Conservation (phyloP, 2,329 filamentous ascomycete genomes). For the Fusarium decemcellulare region DNA sequence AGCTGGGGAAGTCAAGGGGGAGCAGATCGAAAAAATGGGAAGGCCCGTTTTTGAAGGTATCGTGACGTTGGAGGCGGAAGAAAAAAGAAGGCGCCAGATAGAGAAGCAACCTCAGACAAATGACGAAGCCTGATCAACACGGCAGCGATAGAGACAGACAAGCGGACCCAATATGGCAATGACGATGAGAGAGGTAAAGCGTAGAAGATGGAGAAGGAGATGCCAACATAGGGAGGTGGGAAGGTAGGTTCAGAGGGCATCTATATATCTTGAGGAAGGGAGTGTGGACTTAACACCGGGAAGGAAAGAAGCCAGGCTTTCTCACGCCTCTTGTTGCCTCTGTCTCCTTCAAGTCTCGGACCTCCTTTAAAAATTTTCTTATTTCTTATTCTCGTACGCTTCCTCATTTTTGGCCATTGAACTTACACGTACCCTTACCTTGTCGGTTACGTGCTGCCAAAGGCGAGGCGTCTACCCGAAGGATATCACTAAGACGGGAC, state of each 20-base stretch:
- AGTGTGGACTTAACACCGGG: too few species aligned
- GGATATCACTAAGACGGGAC: too few species aligned
- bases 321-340: too few species aligned
- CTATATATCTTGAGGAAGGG: neutral
- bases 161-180: neutral
- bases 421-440: too few species aligned
- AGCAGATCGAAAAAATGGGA: conserved; percentile 8
- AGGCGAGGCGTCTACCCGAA: too few species aligned
- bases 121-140: neutral
- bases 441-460: too few species aligned
- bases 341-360: too few species aligned
- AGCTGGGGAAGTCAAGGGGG: conserved; percentile 13
- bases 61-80: conserved; percentile 30
- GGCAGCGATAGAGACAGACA: neutral
- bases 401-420: too few species aligned
- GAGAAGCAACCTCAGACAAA: conserved; percentile 9
- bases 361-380: too few species aligned
- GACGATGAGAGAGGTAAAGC: neutral
- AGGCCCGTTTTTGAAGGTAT: conserved; percentile 22
- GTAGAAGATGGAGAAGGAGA: neutral
- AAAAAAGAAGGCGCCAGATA: neutral
- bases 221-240: neutral
- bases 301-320: too few species aligned
- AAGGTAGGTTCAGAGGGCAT: conserved; percentile 18
- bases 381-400: too few species aligned